Percentiles rank a stretch among this genome's conserved stretches.
Evolutionary conservation across 495 filamentous ascomycete genomes (phyloP).

Genomic region (Xylaria telfairii): DNA sequence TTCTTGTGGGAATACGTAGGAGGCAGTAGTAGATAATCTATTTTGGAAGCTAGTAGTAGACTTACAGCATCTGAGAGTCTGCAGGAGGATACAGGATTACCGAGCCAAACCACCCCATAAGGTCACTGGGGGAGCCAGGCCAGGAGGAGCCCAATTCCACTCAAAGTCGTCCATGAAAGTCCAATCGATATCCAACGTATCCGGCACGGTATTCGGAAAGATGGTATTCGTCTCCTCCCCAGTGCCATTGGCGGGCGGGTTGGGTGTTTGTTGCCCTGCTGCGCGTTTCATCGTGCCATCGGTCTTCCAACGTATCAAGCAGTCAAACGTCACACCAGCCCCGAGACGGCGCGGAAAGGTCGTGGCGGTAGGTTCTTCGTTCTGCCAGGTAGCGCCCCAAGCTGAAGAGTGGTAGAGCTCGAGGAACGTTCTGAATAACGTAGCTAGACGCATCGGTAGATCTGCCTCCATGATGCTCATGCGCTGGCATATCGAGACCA

Average conservation of each 20-base stretch:
- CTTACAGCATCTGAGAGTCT: not conserved
- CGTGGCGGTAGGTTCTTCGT: conserved; percentile 36
- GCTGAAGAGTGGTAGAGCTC: conserved; percentile 23
- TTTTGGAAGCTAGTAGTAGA: not conserved
- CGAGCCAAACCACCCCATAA: conserved; percentile 23
- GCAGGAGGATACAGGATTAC: not conserved
- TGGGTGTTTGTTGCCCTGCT: not conserved
- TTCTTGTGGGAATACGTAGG: not conserved
- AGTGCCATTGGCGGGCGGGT: not conserved
- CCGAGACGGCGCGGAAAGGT: conserved; percentile 44
- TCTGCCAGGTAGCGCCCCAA: not conserved
- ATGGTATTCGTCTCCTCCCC: conserved; percentile 14
- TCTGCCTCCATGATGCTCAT: conserved; percentile 37
- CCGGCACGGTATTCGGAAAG: conserved; percentile 24
- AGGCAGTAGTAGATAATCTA: not conserved
- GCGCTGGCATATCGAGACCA: conserved; percentile 30
- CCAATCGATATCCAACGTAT: conserved; percentile 50
- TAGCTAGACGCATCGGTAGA: conserved; percentile 42
- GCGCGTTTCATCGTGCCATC: conserved; percentile 28
- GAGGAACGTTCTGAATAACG: conserved; percentile 43
- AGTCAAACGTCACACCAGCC: conserved; percentile 49
- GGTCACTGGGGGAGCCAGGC: conserved; percentile 7
- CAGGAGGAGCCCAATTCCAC: conserved; percentile 38
- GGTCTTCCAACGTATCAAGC: conserved; percentile 47
- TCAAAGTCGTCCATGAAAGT: conserved; percentile 55